A percentile compares a stretch with the other conserved stretches of the same genome.
Evolutionary conservation across 768 basidiomycete genomes (phyloP).

Genomic region (Amanita fuliginea): DNA sequence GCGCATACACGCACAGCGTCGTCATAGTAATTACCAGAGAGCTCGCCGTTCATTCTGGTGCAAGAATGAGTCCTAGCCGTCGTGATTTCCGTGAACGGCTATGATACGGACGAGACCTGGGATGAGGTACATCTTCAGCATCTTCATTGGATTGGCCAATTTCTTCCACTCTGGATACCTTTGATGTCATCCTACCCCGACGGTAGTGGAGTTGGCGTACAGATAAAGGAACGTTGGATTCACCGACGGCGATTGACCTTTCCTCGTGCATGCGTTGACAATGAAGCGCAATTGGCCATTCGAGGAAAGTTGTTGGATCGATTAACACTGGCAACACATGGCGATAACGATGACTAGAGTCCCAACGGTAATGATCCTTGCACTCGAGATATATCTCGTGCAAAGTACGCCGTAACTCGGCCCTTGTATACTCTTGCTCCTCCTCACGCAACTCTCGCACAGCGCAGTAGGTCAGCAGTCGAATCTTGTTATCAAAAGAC

Average conservation of each 20-base stretch:
- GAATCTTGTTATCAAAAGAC: conserved; percentile 24
- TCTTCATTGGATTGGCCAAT: not conserved
- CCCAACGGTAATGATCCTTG: not conserved
- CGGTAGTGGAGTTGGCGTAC: not conserved
- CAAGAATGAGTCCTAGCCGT: too few species aligned
- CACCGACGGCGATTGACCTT: not conserved
- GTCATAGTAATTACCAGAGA: too few species aligned
- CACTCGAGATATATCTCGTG: not conserved
- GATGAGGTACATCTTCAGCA: too few species aligned
- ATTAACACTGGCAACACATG: not conserved
- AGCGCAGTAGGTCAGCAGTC: conserved; percentile 16
- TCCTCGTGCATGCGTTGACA: not conserved
- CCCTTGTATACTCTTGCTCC: not conserved
- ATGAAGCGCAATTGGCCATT: not conserved
- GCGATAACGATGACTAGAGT: not conserved
- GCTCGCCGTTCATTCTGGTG: too few species aligned
- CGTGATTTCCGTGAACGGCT: too few species aligned
- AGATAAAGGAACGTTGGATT: not conserved
- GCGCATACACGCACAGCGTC: too few species aligned
- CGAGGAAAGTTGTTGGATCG: not conserved
- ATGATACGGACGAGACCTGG: not conserved
- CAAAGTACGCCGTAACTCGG: not conserved
- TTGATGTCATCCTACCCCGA: not conserved
- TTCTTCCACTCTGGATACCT: not conserved
- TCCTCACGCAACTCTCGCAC: not conserved